Percentiles rank a stretch among this genome's conserved stretches.
Conservation (phyloP, 176 grass and related monocot genomes). For the Oryza punctata region DNA sequence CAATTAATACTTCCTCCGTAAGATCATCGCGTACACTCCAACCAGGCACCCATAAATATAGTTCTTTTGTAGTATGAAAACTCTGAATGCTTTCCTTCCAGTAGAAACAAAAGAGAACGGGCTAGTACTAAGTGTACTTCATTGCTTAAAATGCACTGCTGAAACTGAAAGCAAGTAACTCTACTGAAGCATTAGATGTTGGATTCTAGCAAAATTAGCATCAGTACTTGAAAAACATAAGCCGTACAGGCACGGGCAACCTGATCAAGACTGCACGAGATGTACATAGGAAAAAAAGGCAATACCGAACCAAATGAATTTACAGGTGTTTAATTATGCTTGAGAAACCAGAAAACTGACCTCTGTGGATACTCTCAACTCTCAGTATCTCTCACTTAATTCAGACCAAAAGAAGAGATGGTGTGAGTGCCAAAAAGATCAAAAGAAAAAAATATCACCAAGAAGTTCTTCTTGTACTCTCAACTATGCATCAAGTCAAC, state of each 20-base stretch:
- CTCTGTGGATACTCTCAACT: background rate
- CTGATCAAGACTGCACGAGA: background rate
- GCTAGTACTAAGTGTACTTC: constrained; percentile 28
- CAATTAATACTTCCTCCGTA: constrained; percentile 16
- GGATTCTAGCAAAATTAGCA: background rate
- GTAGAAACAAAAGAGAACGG: constrained; percentile 9
- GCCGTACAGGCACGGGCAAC: constrained; percentile 19
- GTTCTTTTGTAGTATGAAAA: background rate
- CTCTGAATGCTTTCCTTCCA: background rate
- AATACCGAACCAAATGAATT: background rate
- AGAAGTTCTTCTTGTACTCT: constrained; percentile 8
- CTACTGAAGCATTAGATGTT: background rate
- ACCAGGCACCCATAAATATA: constrained; percentile 2
- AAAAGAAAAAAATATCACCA: background rate
- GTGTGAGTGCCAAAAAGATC: background rate
- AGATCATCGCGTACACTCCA: constrained; percentile 35
- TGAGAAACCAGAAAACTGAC: constrained; percentile 4
- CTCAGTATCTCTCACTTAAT: background rate
- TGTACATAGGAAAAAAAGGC: background rate
- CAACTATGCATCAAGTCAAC: constrained; percentile 15
- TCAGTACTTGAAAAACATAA: constrained; percentile 7
- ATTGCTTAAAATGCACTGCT: constrained; percentile 34
- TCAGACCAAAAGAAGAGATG: background rate
- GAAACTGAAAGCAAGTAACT: constrained; percentile 11
- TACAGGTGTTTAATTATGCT: background rate